phyloP scores from a whole-genome alignment of 2,329 filamentous ascomycete genomes.

The Ophiostoma montium region DNA sequence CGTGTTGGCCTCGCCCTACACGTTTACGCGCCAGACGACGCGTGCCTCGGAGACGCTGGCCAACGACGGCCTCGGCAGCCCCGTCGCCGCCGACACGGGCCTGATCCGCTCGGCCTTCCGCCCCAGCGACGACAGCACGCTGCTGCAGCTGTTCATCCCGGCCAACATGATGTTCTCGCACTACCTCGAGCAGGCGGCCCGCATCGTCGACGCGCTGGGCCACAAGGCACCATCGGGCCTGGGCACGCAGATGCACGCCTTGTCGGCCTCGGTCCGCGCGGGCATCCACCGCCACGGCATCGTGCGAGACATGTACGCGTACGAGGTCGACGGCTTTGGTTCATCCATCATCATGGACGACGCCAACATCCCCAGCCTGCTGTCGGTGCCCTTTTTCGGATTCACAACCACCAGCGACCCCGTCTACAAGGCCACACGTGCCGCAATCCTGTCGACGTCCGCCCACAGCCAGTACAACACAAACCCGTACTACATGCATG shows the following conservation, averaged over 20 bases:
- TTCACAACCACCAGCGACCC: constrained; percentile 42
- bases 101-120: constrained; percentile 79
- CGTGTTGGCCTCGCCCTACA: constrained; percentile 50
- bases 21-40: constrained; percentile 60
- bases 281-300: constrained; percentile 29
- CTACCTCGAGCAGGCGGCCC: constrained; percentile 38
- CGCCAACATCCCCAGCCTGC: constrained; percentile 49
- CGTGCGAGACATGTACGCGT: constrained; percentile 46
- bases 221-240: constrained; percentile 28
- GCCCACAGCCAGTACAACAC: constrained; percentile 26
- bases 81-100: constrained; percentile 64
- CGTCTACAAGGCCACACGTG: constrained; percentile 59
- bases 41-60: constrained; percentile 68
- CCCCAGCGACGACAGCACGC: constrained; percentile 77
- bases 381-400: constrained; percentile 47
- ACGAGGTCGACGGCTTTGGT: constrained; percentile 59
- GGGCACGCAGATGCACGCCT: constrained; percentile 35
- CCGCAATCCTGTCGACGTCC: constrained; percentile 43
- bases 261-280: constrained; percentile 35
- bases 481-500: constrained; percentile 56
- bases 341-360: constrained; percentile 49
- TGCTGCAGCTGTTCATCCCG: constrained; percentile 77
- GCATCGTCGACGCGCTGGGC: constrained; percentile 30
- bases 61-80: constrained; percentile 66
- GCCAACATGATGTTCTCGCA: constrained; percentile 73